A percentile compares a stretch with the other conserved stretches of the same genome.
Conservation (phyloP, 352 stramenopile genomes). For the Globisporangium perplexum region DNA sequence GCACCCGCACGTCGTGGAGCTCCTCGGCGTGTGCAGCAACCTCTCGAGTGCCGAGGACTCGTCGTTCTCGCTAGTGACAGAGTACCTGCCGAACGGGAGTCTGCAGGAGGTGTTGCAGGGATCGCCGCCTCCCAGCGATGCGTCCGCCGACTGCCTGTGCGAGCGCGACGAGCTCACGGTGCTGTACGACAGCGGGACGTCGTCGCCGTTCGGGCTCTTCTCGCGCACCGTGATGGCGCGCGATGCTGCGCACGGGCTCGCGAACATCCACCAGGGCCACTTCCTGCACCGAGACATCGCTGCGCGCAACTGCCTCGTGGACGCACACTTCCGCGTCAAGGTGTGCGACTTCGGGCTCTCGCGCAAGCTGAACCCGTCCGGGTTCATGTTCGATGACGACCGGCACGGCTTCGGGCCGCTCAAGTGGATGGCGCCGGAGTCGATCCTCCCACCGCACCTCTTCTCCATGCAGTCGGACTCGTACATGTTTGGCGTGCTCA, state of each 20-base stretch:
- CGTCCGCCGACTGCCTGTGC: not conserved
- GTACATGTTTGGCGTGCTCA: conserved; percentile 72
- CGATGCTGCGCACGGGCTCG: conserved; percentile 56
- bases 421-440: conserved; percentile 77
- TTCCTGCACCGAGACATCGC: conserved; percentile 68
- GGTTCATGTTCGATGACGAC: conserved; percentile 49
- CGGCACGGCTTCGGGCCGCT: conserved; percentile 55
- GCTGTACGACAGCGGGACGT: conserved; percentile 5
- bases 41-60: not conserved
- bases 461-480: conserved; percentile 69
- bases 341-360: conserved; percentile 69
- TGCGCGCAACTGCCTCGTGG: conserved; percentile 63
- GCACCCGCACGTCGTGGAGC: conserved; percentile 62
- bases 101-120: conserved; percentile 38
- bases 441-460: conserved; percentile 50
- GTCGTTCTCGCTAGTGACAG: conserved; percentile 45
- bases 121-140: too few relatives aligned
- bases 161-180: not conserved
- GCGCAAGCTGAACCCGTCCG: conserved; percentile 25
- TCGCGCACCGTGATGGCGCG: conserved; percentile 60
- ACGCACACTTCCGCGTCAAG: conserved; percentile 59
- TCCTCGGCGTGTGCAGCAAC: conserved; percentile 33
- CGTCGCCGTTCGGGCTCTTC: conserved; percentile 31
- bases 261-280: conserved; percentile 57
- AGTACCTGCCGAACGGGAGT: conserved; percentile 66